Conservation (phyloP, 495 filamentous ascomycete species). For the Aspergillus biplanus region DNA sequence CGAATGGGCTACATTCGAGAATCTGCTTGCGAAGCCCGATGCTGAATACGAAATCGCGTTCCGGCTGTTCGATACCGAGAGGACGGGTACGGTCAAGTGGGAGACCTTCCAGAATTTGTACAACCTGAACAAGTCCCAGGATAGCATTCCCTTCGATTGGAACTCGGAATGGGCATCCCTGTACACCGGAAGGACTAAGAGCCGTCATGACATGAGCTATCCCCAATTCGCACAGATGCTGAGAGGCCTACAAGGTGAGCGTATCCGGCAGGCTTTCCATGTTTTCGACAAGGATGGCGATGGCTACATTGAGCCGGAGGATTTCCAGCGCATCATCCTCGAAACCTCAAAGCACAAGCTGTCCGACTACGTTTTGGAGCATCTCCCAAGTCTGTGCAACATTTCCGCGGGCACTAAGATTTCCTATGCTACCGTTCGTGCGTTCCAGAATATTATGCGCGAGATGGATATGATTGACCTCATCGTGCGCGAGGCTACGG, state of each 20-base stretch:
- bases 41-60: slow-evolving; percentile 99
- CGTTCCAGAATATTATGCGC: slow-evolving; percentile 94
- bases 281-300: slow-evolving; percentile 90
- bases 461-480: slow-evolving; percentile 98
- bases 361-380: slow-evolving; percentile 93
- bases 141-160: slow-evolving; percentile 94
- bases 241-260: slow-evolving; percentile 91
- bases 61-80: slow-evolving; percentile 86
- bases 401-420: slow-evolving; percentile 91
- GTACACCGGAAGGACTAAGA: slow-evolving; percentile 83
- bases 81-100: slow-evolving; percentile 81
- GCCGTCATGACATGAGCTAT: slow-evolving; percentile 89
- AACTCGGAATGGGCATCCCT: slow-evolving; percentile 95
- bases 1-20: slow-evolving; percentile 93
- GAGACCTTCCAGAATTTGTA: slow-evolving; percentile 81
- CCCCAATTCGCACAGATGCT: slow-evolving; percentile 98
- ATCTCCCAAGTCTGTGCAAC: slow-evolving; percentile 92
- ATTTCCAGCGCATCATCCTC: slow-evolving; percentile 94
- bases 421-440: slow-evolving; percentile 94
- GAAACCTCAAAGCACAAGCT: slow-evolving; percentile 96
- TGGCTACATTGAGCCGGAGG: slow-evolving; percentile 94
- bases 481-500: slow-evolving; percentile 82
- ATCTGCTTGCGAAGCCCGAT: slow-evolving; percentile 90
- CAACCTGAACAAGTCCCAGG: slow-evolving; percentile 76
- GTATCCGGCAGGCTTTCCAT: slow-evolving; percentile 93